These are phyloP conservation scores for Aphanoascus verrucosus DNA, from an alignment of 2,329 filamentous ascomycete genomes.

Conservation along the genomic window DNA sequence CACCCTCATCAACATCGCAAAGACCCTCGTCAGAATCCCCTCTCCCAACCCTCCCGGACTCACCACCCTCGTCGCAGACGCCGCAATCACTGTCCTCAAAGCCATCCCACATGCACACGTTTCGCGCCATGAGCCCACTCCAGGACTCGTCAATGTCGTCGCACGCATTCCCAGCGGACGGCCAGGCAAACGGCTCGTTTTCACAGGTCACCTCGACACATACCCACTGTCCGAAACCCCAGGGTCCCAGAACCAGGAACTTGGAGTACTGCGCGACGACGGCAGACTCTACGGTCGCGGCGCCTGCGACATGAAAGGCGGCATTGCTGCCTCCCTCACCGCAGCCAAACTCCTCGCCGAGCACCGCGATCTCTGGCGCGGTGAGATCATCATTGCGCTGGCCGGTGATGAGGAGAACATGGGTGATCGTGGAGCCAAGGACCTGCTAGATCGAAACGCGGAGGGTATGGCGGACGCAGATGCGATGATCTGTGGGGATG, in stretches of 20 bases:
- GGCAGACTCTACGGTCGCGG: slow-evolving; percentile 13
- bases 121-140: slow-evolving; percentile 5
- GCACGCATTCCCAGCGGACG: slow-evolving; percentile 12
- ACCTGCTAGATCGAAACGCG: slow-evolving; percentile 12
- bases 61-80: slow-evolving; percentile 8
- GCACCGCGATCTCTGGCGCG: slow-evolving; percentile 12
- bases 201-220: slow-evolving; percentile 14
- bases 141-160: slow-evolving; percentile 10
- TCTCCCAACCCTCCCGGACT: slow-evolving; percentile 13
- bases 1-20: slow-evolving; percentile 3
- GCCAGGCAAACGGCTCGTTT: slow-evolving; percentile 13
- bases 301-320: slow-evolving; percentile 14
- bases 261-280: slow-evolving; percentile 9
- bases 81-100: slow-evolving; percentile 9
- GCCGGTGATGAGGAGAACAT: slow-evolving; percentile 14
- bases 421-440: slow-evolving; percentile 10
- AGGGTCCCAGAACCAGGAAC: slow-evolving; percentile 2
- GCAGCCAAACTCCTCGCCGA: slow-evolving; percentile 11
- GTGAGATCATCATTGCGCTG: slow-evolving; percentile 13
- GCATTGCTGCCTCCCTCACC: slow-evolving; percentile 11
- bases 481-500: slow-evolving; percentile 14
- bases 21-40: slow-evolving; percentile 2
- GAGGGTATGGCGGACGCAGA: slow-evolving; percentile 7
- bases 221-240: slow-evolving; percentile 9
- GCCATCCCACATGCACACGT: slow-evolving; percentile 11